Conservation (phyloP, 345 rosid genomes). For the Trapa incisa region DNA sequence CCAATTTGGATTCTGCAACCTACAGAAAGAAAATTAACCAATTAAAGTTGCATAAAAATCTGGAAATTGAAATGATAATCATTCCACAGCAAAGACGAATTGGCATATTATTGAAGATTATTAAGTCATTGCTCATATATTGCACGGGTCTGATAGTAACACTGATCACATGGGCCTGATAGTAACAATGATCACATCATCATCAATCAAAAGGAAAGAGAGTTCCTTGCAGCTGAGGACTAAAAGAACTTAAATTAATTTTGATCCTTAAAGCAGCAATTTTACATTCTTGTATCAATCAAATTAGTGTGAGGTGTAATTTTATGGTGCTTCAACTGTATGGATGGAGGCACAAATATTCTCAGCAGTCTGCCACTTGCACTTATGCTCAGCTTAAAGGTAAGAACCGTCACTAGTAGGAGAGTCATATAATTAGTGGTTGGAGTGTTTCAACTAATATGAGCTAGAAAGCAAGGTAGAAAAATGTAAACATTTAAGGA, state of each 20-base stretch:
- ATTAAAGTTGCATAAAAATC: not conserved
- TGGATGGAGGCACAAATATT: not conserved
- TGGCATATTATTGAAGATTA: not conserved
- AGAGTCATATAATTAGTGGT: not conserved
- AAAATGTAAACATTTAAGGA: not conserved
- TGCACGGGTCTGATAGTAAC: not conserved
- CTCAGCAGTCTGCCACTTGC: not conserved
- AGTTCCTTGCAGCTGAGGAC: not conserved
- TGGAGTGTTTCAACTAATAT: not conserved
- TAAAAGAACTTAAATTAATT: not conserved
- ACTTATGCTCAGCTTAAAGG: not conserved
- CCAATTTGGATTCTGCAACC: slow-evolving; percentile 96
- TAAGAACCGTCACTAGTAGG: not conserved
- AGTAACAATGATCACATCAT: not conserved
- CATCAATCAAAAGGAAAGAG: not conserved
- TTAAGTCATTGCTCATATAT: not conserved
- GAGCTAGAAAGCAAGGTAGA: not conserved
- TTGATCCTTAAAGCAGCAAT: not conserved
- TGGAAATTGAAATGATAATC: not conserved
- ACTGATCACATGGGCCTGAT: not conserved
- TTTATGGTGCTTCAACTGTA: not conserved
- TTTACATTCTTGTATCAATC: not conserved
- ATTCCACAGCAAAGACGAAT: not conserved
- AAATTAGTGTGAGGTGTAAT: not conserved
- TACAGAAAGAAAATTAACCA: slow-evolving; percentile 19